These are phyloP conservation scores for Sphagnum magellanicum DNA, from an alignment of 228 moss, liverwort and hornwort species.

Conservation along the genomic window DNA sequence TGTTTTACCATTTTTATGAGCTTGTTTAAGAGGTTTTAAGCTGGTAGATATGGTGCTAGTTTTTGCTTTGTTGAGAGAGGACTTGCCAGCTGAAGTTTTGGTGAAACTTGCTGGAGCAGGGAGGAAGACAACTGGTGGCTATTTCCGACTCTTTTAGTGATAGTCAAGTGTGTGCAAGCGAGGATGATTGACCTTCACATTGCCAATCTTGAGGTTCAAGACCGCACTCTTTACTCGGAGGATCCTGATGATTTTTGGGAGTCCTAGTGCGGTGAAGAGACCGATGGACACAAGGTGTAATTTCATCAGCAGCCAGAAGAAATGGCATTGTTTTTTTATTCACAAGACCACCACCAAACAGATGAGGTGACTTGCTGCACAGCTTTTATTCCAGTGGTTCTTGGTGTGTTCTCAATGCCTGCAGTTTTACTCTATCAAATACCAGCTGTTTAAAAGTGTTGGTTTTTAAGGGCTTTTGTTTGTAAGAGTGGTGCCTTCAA, in stretches of 20 bases:
- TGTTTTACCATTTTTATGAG: neutral
- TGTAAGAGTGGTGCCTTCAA: too few species aligned
- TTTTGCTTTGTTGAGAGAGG: neutral
- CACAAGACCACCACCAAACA: too few species aligned
- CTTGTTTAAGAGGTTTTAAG: neutral
- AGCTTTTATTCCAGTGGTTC: too few species aligned
- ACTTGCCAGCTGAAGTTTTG: neutral
- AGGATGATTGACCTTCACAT: conserved; percentile 92
- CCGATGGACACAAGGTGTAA: too few species aligned
- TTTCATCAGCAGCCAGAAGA: too few species aligned
- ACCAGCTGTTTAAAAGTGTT: too few species aligned
- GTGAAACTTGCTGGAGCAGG: conserved; percentile 20
- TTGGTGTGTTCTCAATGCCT: too few species aligned
- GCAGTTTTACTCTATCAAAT: too few species aligned
- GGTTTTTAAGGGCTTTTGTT: too few species aligned
- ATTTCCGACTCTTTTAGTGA: conserved; percentile 69
- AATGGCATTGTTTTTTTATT: too few species aligned
- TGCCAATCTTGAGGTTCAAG: conserved; percentile 94
- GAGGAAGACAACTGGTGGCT: conserved; percentile 94
- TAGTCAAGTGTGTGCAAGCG: conserved; percentile 79
- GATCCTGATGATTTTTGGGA: conserved; percentile 91
- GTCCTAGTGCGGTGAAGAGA: conserved; percentile 14
- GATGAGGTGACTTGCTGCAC: too few species aligned
- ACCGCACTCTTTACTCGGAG: conserved; percentile 78
- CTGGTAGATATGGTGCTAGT: neutral